Conservation (phyloP, 305 asterid species). For the Fraxinus velutina region DNA sequence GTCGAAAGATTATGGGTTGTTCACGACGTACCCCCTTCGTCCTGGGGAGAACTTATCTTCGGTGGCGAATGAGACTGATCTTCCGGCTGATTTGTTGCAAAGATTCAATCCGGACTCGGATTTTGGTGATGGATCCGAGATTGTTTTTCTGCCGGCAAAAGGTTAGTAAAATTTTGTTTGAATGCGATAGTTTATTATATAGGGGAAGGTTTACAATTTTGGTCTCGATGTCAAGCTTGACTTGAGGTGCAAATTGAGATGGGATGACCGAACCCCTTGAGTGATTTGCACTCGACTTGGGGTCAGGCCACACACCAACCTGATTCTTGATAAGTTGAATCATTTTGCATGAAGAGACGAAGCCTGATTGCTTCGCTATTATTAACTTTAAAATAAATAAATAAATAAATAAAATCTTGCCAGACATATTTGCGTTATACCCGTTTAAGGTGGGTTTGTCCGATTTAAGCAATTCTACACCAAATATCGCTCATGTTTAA, state of each 20-base stretch:
- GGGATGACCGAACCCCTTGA: not conserved
- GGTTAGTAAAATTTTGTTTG: conserved; percentile 34
- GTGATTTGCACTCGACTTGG: not conserved
- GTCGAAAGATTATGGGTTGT: conserved; percentile 59
- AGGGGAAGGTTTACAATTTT: not conserved
- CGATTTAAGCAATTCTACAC: too few relatives aligned
- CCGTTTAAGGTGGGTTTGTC: too few relatives aligned
- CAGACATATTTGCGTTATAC: too few relatives aligned
- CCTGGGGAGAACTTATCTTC: conserved; percentile 42
- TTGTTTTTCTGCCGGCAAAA: conserved; percentile 64
- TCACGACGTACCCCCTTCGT: conserved; percentile 51
- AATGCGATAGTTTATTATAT: not conserved
- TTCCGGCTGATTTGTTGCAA: conserved; percentile 40
- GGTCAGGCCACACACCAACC: not conserved
- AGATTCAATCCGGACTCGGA: conserved; percentile 43
- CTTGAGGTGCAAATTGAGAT: not conserved
- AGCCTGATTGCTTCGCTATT: not conserved
- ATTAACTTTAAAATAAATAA: not conserved
- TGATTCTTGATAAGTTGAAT: not conserved
- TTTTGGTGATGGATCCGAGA: conserved; percentile 49
- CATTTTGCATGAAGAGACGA: not conserved
- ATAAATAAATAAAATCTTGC: too few relatives aligned
- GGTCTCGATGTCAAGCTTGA: not conserved
- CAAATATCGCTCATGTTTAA: too few relatives aligned
- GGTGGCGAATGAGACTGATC: conserved; percentile 38